These are phyloP conservation scores for Cerioporus squamosus DNA, from an alignment of 1,284 basidiomycete species.

Conservation along the genomic window DNA sequence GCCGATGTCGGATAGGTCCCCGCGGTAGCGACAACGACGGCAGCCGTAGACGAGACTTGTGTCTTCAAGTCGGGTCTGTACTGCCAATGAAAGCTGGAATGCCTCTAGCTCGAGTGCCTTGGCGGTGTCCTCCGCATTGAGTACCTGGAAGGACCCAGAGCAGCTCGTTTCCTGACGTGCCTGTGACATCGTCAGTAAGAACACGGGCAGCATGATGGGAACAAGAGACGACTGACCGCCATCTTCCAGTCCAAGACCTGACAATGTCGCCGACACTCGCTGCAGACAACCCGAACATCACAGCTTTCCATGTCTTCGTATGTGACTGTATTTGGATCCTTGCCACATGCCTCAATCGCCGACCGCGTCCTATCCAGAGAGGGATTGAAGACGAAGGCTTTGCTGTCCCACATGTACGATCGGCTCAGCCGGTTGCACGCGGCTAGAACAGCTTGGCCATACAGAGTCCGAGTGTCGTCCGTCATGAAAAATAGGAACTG, in stretches of 20 bases:
- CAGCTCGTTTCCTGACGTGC: background rate
- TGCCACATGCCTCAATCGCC: slow-evolving; percentile 40
- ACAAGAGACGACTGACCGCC: background rate
- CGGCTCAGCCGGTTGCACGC: background rate
- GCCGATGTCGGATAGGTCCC: background rate
- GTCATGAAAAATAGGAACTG: no score
- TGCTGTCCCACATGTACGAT: background rate
- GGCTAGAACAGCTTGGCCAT: background rate
- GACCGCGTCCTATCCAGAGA: slow-evolving; percentile 32
- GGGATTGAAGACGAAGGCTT: background rate
- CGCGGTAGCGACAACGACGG: no score
- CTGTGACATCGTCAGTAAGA: background rate
- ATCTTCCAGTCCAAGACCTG: slow-evolving; percentile 7
- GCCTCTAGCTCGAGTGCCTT: background rate
- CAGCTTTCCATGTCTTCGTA: slow-evolving; percentile 46
- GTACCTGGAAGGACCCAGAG: background rate
- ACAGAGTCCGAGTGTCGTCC: background rate
- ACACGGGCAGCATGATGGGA: background rate
- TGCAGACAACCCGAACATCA: slow-evolving; percentile 33
- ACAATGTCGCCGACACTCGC: background rate
- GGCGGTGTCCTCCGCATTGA: background rate
- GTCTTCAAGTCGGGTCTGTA: no score
- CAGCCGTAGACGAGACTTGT: no score
- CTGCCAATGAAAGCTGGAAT: background rate
- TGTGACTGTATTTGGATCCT: slow-evolving; percentile 46